A percentile compares a stretch with the other conserved stretches of the same genome.
Evolutionary conservation across 1,284 basidiomycete genomes (phyloP).

Genomic region (Tilletia walkeri): DNA sequence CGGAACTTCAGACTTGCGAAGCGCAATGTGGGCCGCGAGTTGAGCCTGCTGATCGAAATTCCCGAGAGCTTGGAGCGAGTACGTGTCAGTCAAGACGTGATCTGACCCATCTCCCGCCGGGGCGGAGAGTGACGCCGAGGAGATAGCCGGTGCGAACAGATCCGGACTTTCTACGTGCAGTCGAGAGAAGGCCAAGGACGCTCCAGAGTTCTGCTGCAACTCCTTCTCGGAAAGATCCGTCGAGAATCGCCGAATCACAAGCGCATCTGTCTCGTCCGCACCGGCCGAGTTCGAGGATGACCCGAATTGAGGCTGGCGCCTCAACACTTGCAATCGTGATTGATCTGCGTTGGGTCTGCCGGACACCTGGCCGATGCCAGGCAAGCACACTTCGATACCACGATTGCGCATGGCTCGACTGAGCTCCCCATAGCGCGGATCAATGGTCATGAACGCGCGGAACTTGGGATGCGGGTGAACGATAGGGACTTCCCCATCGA

Average conservation of each 20-base stretch:
- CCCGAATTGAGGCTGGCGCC: too few relatives aligned
- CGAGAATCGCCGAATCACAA: too few relatives aligned
- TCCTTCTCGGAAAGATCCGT: too few relatives aligned
- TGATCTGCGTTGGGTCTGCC: too few relatives aligned
- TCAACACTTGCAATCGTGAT: too few relatives aligned
- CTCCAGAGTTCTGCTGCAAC: background rate
- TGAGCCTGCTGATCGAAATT: background rate
- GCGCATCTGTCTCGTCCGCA: too few relatives aligned
- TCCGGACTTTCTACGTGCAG: background rate
- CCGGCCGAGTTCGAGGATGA: background rate
- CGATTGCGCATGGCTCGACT: slow-evolving; percentile 98
- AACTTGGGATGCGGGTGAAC: slow-evolving; percentile 83
- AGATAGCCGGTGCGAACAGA: background rate
- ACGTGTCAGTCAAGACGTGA: background rate
- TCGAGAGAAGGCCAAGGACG: background rate
- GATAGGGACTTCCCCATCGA: slow-evolving; percentile 72
- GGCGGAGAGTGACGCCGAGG: background rate
- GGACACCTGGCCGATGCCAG: too few relatives aligned
- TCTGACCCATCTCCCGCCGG: background rate
- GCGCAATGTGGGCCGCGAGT: background rate
- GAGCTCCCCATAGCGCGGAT: slow-evolving; percentile 86
- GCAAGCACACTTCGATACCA: slow-evolving; percentile 75
- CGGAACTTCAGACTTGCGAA: background rate
- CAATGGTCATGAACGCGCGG: slow-evolving; percentile 89
- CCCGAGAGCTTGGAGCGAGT: background rate